These are phyloP conservation scores for Moesziomyces sp. DNA, from an alignment of 1,284 basidiomycete genomes.

Conservation along the genomic window DNA sequence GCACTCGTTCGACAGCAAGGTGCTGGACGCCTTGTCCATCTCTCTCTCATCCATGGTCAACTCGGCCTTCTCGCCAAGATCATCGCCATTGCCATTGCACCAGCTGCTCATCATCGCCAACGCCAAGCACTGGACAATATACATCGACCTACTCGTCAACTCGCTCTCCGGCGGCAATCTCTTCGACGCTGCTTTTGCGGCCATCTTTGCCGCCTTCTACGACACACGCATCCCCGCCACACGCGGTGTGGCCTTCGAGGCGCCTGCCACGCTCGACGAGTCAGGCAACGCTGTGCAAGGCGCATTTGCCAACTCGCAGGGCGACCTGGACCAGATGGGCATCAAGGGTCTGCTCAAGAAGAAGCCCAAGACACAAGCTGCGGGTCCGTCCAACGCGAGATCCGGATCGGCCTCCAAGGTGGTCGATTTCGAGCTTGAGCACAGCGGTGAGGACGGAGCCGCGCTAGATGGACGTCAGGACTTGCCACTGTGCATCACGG, in stretches of 20 bases:
- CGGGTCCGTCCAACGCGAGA: slow-evolving; percentile 2
- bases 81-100: slow-evolving; percentile 41
- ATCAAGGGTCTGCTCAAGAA: slow-evolving; percentile 54
- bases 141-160: slow-evolving; percentile 57
- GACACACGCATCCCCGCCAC: slow-evolving; percentile 56
- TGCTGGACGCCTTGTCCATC: slow-evolving; percentile 32
- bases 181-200: slow-evolving; percentile 58
- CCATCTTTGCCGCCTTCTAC: slow-evolving; percentile 57
- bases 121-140: slow-evolving; percentile 59
- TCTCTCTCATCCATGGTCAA: slow-evolving; percentile 49
- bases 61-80: slow-evolving; percentile 40
- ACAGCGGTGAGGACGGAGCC: slow-evolving; percentile 53
- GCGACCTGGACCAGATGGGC: slow-evolving; percentile 49
- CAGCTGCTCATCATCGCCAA: slow-evolving; percentile 58
- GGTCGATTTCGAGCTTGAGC: slow-evolving; percentile 59
- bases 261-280: slow-evolving; percentile 39
- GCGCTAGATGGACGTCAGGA: slow-evolving; percentile 44
- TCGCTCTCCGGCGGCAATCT: slow-evolving; percentile 62
- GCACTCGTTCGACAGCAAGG: slow-evolving; percentile 43
- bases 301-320: slow-evolving; percentile 34
- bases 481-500: slow-evolving; percentile 60
- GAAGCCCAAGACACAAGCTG: slow-evolving; percentile 35
- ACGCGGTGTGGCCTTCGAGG: slow-evolving; percentile 54
- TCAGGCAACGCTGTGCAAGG: slow-evolving; percentile 34
- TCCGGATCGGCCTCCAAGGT: slow-evolving; percentile 23